These are phyloP conservation scores for Penicillium riverlandense DNA, from an alignment of 495 filamentous ascomycete genomes.

Conservation along the genomic window DNA sequence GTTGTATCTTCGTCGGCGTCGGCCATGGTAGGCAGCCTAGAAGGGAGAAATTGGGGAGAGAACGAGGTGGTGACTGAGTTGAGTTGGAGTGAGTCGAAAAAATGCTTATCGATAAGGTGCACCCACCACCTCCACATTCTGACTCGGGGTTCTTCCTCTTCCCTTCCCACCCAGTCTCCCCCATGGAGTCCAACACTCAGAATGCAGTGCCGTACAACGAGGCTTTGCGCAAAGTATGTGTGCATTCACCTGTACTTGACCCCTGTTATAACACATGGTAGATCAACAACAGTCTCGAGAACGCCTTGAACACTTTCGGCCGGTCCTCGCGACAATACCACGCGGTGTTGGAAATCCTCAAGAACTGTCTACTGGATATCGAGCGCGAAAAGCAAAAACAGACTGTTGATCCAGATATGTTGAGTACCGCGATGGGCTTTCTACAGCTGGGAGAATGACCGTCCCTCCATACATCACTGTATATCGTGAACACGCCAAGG, in stretches of 20 bases:
- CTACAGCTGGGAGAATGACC: slow-evolving; percentile 23
- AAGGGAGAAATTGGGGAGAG: background rate
- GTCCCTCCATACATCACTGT: background rate
- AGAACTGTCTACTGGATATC: slow-evolving; percentile 27
- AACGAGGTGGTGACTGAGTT: background rate
- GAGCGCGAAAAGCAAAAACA: slow-evolving; percentile 11
- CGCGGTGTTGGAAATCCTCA: slow-evolving; percentile 27
- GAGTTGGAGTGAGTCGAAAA: slow-evolving; percentile 1
- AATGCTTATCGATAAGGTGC: slow-evolving; percentile 11
- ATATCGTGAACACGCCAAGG: background rate
- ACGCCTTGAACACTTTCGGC: slow-evolving; percentile 36
- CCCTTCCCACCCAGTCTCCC: too few relatives aligned
- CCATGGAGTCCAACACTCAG: slow-evolving; percentile 1
- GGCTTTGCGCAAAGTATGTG: slow-evolving; percentile 21
- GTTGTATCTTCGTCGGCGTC: slow-evolving; percentile 43
- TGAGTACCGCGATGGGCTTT: slow-evolving; percentile 35
- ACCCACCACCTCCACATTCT: background rate
- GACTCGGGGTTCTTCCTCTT: too few relatives aligned
- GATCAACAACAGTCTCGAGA: slow-evolving; percentile 36
- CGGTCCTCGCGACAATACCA: slow-evolving; percentile 32
- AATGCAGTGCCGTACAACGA: slow-evolving; percentile 20
- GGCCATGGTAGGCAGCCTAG: slow-evolving; percentile 27
- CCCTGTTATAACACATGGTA: slow-evolving; percentile 4
- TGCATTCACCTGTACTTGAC: background rate
- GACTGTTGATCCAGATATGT: slow-evolving; percentile 23